A percentile compares a stretch with the other conserved stretches of the same genome.
Conservation (phyloP, 768 basidiomycete species). For the Russula brevipes region DNA sequence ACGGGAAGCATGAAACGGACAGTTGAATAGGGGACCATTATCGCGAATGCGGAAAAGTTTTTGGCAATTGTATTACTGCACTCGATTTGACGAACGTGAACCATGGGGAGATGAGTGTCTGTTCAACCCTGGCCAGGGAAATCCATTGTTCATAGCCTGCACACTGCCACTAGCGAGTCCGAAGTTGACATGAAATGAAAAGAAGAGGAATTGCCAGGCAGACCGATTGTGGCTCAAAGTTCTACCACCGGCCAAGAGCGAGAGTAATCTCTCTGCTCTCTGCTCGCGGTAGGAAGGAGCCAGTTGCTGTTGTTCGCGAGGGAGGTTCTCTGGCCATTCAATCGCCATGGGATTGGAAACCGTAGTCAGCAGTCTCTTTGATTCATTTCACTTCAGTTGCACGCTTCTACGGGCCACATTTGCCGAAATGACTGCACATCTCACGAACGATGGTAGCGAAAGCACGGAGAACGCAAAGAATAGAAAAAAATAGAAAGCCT, state of each 20-base stretch:
- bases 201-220: neutral
- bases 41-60: neutral
- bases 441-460: neutral
- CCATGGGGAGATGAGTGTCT: neutral
- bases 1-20: conserved; percentile 27
- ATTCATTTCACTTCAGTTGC: neutral
- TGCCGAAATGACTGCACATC: neutral
- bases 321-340: neutral
- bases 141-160: neutral
- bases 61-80: conserved; percentile 11
- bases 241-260: neutral
- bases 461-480: neutral
- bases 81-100: neutral
- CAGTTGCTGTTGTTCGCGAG: neutral
- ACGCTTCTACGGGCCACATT: conserved; percentile 7
- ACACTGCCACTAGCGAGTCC: neutral
- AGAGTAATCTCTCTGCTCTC: neutral
- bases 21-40: neutral
- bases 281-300: conserved; percentile 1
- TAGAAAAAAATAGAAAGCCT: too few relatives aligned
- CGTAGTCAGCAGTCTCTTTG: neutral
- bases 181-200: neutral
- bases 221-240: neutral
- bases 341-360: neutral
- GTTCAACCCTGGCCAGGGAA: neutral